phyloP scores from a whole-genome alignment of 305 asterid species.

The Plantago rigida region DNA sequence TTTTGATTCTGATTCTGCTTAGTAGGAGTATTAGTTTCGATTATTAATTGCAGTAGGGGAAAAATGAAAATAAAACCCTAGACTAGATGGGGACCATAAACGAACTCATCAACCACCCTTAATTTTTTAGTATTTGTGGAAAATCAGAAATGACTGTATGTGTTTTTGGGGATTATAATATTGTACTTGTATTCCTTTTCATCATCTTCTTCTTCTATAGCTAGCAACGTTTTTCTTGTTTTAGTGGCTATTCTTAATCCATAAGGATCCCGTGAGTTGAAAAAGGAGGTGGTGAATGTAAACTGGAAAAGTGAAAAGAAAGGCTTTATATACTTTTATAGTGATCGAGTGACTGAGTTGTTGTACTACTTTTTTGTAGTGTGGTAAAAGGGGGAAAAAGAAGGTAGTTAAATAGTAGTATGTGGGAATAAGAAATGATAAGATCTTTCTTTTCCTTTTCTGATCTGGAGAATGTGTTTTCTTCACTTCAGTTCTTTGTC shows the following conservation, averaged over 20 bases:
- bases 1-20: constrained; percentile 27
- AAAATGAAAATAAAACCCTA: constrained; percentile 31
- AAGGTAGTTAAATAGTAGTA: constrained; percentile 17
- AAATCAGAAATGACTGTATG: not conserved
- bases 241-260: not conserved
- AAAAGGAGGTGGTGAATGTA: no score
- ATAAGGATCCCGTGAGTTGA: no score
- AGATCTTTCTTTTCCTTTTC: constrained; percentile 16
- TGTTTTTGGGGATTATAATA: no score
- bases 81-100: constrained; percentile 44
- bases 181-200: no score
- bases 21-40: no score
- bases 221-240: not conserved
- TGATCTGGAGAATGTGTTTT: constrained; percentile 23
- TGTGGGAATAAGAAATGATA: constrained; percentile 15
- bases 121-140: no score
- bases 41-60: constrained; percentile 8
- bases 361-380: not conserved
- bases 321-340: not conserved
- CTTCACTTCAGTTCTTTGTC: no score
- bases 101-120: constrained; percentile 33
- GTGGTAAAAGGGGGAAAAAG: not conserved
- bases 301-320: not conserved
- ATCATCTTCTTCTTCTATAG: no score
- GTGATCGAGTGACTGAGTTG: not conserved